phyloP scores from a whole-genome alignment of 2,329 filamentous ascomycete species.

The Cytospora chrysosperma region DNA sequence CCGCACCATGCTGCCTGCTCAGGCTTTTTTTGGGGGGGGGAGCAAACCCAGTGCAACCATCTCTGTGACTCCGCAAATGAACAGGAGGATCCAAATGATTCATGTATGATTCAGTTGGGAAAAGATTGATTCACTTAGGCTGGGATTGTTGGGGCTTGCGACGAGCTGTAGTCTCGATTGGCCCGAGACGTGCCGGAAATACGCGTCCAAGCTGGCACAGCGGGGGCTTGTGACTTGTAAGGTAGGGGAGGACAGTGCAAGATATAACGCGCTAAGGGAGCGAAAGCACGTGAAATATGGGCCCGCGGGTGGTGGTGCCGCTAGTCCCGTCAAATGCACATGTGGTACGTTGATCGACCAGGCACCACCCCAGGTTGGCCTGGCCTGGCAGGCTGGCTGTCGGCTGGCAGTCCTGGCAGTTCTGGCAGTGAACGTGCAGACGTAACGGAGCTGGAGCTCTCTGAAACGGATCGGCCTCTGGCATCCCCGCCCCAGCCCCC shows the following conservation, averaged over 20 bases:
- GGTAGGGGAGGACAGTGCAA: conserved; percentile 10
- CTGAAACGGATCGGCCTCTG: neutral
- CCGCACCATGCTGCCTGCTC: neutral
- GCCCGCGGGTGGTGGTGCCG: neutral
- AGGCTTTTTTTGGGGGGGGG: neutral
- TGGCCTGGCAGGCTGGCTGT: no score
- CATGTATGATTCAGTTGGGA: conserved; percentile 11
- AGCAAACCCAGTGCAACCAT: neutral
- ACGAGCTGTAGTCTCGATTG: conserved; percentile 20
- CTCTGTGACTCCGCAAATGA: neutral
- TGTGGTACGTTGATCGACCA: neutral
- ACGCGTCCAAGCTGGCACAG: conserved; percentile 18
- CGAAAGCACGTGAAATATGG: neutral
- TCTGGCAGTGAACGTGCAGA: neutral
- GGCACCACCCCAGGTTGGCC: no score
- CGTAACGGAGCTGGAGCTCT: neutral
- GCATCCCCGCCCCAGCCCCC: conserved; percentile 6
- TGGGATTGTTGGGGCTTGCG: conserved; percentile 11
- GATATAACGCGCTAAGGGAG: conserved; percentile 1
- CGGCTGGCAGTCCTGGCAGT: no score
- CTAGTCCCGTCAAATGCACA: no score
- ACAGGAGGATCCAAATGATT: conserved; percentile 14
- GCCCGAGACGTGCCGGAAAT: conserved; percentile 15
- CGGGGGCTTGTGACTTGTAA: neutral
- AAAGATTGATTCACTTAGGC: conserved; percentile 7